A percentile compares a stretch with the other conserved stretches of the same genome.
phyloP scores from a whole-genome alignment of 495 filamentous ascomycete species.

The Lasiosphaeriaceae sp. region DNA sequence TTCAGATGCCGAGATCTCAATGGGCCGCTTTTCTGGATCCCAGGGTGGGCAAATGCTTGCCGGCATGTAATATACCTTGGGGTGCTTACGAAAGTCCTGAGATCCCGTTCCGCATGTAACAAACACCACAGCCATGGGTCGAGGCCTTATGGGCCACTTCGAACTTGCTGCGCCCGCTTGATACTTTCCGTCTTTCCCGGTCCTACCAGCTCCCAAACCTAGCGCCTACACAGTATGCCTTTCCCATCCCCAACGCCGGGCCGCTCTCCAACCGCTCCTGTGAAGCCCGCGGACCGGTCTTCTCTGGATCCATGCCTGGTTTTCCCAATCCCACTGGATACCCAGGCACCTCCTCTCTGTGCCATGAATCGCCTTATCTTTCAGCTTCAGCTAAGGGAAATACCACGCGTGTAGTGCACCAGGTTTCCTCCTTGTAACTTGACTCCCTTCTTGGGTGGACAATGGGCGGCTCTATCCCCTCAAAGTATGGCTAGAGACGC shows the following conservation, averaged over 20 bases:
- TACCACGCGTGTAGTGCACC: too few relatives aligned
- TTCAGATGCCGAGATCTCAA: too few relatives aligned
- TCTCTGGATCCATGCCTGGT: background rate
- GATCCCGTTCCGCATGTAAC: conserved; percentile 2
- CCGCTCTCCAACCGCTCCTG: background rate
- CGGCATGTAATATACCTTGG: background rate
- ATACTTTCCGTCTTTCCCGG: background rate
- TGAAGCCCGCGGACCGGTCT: background rate
- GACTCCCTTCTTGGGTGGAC: too few relatives aligned
- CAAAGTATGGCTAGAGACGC: background rate
- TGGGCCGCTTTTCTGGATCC: too few relatives aligned
- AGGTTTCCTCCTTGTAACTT: too few relatives aligned
- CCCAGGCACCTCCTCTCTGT: too few relatives aligned
- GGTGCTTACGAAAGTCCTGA: background rate
- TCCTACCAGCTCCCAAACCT: background rate
- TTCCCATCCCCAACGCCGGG: background rate
- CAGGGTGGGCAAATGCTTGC: too few relatives aligned
- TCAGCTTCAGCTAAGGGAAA: too few relatives aligned
- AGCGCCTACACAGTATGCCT: too few relatives aligned
- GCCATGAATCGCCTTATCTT: too few relatives aligned
- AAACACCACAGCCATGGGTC: conserved; percentile 4
- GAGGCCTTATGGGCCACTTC: background rate
- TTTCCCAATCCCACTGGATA: too few relatives aligned
- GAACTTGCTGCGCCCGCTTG: background rate
- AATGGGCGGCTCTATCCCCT: too few relatives aligned